phyloP scores from a whole-genome alignment of 768 basidiomycete species.

The Leccinum sublutescens region DNA sequence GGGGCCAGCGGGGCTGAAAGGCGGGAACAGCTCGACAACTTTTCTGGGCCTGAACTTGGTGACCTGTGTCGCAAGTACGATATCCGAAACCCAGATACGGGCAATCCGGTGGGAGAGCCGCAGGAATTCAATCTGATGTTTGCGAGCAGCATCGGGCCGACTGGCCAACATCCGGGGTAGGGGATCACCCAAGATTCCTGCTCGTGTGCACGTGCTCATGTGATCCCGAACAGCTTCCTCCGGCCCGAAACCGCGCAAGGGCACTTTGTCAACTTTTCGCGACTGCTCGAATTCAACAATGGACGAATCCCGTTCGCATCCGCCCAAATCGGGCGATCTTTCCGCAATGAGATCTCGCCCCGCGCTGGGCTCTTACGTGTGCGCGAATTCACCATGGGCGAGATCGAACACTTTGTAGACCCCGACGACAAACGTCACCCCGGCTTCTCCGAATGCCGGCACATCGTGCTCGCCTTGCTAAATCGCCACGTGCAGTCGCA shows the following conservation, averaged over 20 bases:
- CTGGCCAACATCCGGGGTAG: constrained; percentile 93
- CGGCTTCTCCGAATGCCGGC: constrained; percentile 78
- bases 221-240: constrained; percentile 61
- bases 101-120: constrained; percentile 89
- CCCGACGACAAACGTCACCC: constrained; percentile 86
- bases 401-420: constrained; percentile 99
- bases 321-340: constrained; percentile 92
- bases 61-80: constrained; percentile 77
- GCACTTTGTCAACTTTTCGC: constrained; percentile 97
- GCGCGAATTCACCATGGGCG: constrained; percentile 99
- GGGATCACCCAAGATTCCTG: background rate
- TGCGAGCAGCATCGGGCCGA: constrained; percentile 94
- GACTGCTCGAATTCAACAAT: constrained; percentile 97
- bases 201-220: background rate
- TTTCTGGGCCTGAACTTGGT: constrained; percentile 84
- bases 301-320: constrained; percentile 95
- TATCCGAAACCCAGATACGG: constrained; percentile 88
- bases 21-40: constrained; percentile 63
- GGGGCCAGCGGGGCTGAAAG: background rate
- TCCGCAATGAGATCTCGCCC: constrained; percentile 98
- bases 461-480: constrained; percentile 73
- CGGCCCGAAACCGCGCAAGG: constrained; percentile 98
- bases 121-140: constrained; percentile 99
- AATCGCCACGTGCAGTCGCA: constrained; percentile 80
- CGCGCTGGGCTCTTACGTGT: constrained; percentile 95